Evolutionary conservation across 257 asterid genomes (phyloP), one percentile per base, ranked within the genome.

Genomic region (Nicotiana otophora): DNA sequence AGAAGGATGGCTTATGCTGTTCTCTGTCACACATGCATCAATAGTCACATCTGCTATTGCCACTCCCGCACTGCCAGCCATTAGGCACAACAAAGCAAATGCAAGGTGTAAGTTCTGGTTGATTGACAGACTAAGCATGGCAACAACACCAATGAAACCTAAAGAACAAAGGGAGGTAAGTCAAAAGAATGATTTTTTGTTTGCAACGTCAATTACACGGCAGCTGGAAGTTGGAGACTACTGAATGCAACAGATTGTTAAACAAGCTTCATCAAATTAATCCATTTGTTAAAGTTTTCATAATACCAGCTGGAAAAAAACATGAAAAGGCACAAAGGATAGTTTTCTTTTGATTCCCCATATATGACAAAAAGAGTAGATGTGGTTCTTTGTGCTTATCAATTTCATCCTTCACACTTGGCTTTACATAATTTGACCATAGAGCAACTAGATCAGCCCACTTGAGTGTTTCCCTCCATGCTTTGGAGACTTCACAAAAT

Each of bases 11-110:
- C 88, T 91, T 5, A 90, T 90, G 81, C 94, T 91, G 65, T 89
- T 91, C 65, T 90, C 86, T 5, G 94, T 95, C 84, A 93, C 89
- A 76, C 96, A 91, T 2, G 97, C 97, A 87, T 91, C 94, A 11
- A 92, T 91, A 30, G 89, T 90, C 34, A 92, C 94, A 62, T 91
- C 97, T 7, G 92, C 95, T 23, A 91, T 86, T 14, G 95, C 95
- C 65, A 90, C 86, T 9, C 93, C 93, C 3, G 88, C 83, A 0
- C 90, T 85, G 57, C 89, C 85, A 17, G 93, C 92, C 34, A 90
- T 86, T 89, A 93, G 67, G 53, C 87, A 87, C 51, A 48, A 58
- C 84, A 92, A 78, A 72, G 95, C 96, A 55, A 83, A 31, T 7
- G 81, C 69, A 72, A 90, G 87, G 16, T 82, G 58, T 66, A 92